These are phyloP conservation scores for Hymenoscyphus occultus DNA, from an alignment of 2,329 filamentous ascomycete genomes.

Conservation along the genomic window DNA sequence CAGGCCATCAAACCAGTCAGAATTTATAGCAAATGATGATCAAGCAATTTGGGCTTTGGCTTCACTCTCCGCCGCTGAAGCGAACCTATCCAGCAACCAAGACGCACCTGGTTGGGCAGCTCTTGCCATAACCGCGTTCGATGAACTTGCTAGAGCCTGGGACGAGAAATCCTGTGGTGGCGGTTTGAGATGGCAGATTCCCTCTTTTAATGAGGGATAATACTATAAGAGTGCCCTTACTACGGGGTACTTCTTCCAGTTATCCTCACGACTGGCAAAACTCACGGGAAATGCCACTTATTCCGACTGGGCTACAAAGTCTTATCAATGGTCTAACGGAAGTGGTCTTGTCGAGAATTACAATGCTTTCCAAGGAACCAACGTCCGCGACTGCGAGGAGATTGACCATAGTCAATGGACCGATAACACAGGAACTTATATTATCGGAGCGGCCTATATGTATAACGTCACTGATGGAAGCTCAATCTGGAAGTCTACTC, in stretches of 20 bases:
- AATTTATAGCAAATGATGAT: constrained; percentile 65
- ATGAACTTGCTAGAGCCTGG: constrained; percentile 63
- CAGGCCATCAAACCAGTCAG: constrained; percentile 57
- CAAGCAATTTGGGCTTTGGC: constrained; percentile 69
- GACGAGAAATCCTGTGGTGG: constrained; percentile 63
- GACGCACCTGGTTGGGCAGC: constrained; percentile 42
- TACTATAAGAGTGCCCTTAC: constrained; percentile 68
- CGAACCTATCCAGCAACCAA: constrained; percentile 57
- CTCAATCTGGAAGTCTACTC: constrained; percentile 50
- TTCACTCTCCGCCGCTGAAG: constrained; percentile 65
- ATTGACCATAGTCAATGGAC: constrained; percentile 64
- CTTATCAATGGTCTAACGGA: constrained; percentile 58
- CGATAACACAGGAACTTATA: constrained; percentile 61
- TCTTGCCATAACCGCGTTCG: constrained; percentile 68
- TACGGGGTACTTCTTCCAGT: constrained; percentile 62
- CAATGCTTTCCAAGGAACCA: constrained; percentile 61
- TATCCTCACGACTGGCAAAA: constrained; percentile 65
- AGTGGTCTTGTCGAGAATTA: constrained; percentile 57
- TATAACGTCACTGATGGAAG: constrained; percentile 49
- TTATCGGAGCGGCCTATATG: constrained; percentile 65
- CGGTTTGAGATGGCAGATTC: constrained; percentile 77
- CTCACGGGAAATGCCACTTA: constrained; percentile 69
- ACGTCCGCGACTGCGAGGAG: constrained; percentile 56
- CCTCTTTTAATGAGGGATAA: constrained; percentile 69
- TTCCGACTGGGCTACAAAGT: constrained; percentile 56